Evolutionary conservation across 1,284 basidiomycete genomes (phyloP).

Genomic region (Sporisorium scitamineum): DNA sequence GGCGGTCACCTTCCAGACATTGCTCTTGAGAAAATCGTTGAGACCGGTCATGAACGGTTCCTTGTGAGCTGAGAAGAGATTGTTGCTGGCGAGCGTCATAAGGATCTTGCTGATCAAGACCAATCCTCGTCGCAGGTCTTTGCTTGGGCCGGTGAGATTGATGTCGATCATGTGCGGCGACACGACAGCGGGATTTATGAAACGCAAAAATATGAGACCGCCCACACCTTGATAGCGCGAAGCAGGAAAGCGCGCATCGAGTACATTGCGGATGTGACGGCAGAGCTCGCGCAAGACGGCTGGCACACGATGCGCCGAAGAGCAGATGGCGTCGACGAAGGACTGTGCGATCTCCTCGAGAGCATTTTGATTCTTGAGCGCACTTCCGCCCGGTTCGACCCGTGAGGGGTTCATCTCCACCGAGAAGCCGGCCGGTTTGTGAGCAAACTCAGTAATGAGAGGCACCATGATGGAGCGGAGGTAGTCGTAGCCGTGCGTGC

Average conservation of each 20-base stretch:
- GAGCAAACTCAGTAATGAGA: conserved; percentile 61
- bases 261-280: conserved; percentile 61
- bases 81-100: conserved; percentile 64
- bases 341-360: conserved; percentile 64
- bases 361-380: conserved; percentile 53
- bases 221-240: conserved; percentile 65
- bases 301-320: conserved; percentile 62
- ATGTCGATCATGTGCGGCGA: conserved; percentile 66
- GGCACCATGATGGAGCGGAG: conserved; percentile 63
- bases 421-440: conserved; percentile 59
- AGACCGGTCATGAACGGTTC: conserved; percentile 64
- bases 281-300: conserved; percentile 65
- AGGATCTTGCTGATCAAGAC: conserved; percentile 65
- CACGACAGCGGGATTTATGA: conserved; percentile 65
- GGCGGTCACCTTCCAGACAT: conserved; percentile 62
- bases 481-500: conserved; percentile 67
- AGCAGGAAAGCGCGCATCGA: conserved; percentile 61
- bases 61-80: conserved; percentile 63
- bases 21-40: conserved; percentile 64
- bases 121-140: conserved; percentile 59
- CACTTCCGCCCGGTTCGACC: conserved; percentile 57
- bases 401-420: conserved; percentile 64
- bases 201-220: conserved; percentile 65
- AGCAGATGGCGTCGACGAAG: conserved; percentile 65
- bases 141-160: conserved; percentile 57